Conservation (phyloP, 1,284 basidiomycete genomes). For the Crocinoboletus sp. region DNA sequence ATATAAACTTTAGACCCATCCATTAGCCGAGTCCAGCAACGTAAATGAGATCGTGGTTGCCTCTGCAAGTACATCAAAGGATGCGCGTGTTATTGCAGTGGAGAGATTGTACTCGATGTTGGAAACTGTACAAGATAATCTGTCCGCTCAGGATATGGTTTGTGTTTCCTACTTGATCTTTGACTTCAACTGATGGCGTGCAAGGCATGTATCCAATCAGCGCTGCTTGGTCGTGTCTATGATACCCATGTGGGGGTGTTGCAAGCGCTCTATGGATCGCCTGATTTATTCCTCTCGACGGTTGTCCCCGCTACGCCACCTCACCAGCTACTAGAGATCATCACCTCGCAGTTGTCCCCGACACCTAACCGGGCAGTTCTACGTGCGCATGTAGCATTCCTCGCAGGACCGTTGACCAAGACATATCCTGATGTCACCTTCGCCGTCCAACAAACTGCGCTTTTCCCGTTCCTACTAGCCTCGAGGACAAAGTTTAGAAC, state of each 20-base stretch:
- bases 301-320: conserved; percentile 25
- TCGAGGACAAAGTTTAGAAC: conserved; percentile 67
- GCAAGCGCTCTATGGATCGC: conserved; percentile 57
- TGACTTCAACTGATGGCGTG: conserved; percentile 1
- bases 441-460: conserved; percentile 51
- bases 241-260: conserved; percentile 63
- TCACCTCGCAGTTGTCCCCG: conserved; percentile 43
- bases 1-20: conserved; percentile 21
- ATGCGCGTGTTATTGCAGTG: conserved; percentile 49
- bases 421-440: conserved; percentile 35
- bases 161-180: neutral
- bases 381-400: conserved; percentile 59
- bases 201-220: conserved; percentile 48
- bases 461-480: conserved; percentile 73
- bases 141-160: conserved; percentile 35
- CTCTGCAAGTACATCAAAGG: conserved; percentile 47
- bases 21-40: conserved; percentile 28
- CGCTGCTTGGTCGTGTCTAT: conserved; percentile 58
- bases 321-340: conserved; percentile 44
- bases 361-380: conserved; percentile 50
- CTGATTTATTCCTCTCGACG: conserved; percentile 43
- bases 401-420: conserved; percentile 46
- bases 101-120: conserved; percentile 43
- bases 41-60: conserved; percentile 48
- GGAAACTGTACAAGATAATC: conserved; percentile 9